phyloP scores from a whole-genome alignment of 352 stramenopile genomes.

The Phytophthora pisi region DNA sequence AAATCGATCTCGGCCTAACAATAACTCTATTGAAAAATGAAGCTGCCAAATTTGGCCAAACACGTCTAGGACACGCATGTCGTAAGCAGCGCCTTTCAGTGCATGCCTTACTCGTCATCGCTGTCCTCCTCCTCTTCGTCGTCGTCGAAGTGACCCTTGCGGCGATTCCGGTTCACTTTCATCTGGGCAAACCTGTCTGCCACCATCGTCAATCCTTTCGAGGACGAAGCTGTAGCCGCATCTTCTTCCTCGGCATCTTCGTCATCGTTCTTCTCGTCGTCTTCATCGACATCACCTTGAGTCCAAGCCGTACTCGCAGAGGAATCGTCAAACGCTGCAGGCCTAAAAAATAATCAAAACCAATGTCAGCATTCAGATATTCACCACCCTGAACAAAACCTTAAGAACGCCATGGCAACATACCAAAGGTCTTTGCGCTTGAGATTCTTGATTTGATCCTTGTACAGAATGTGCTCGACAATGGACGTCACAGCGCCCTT shows the following conservation, averaged over 20 bases:
- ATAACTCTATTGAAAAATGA: conserved; percentile 40
- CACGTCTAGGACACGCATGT: conserved; percentile 8
- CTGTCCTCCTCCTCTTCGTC: conserved; percentile 72
- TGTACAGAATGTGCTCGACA: conserved; percentile 98
- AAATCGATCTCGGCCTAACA: conserved; percentile 24
- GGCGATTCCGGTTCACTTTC: conserved; percentile 81
- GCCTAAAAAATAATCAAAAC: conserved; percentile 38
- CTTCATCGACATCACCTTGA: conserved; percentile 19
- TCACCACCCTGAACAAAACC: not conserved
- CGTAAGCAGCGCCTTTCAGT: not conserved
- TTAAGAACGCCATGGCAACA: conserved; percentile 10
- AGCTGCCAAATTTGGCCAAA: conserved; percentile 30
- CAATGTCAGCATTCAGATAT: not conserved
- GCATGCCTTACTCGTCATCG: conserved; percentile 43
- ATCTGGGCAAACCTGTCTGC: conserved; percentile 54
- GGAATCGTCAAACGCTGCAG: conserved; percentile 52
- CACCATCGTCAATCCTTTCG: conserved; percentile 68
- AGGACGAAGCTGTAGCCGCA: conserved; percentile 5
- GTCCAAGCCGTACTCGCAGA: conserved; percentile 8
- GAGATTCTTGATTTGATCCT: conserved; percentile 98
- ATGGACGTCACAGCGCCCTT: conserved; percentile 91
- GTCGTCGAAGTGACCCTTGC: conserved; percentile 75
- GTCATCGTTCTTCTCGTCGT: conserved; percentile 24
- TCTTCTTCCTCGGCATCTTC: conserved; percentile 25
- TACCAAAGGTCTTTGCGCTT: conserved; percentile 94